Conservation (phyloP, 768 basidiomycete genomes). For the Phylloporus scabripes region DNA sequence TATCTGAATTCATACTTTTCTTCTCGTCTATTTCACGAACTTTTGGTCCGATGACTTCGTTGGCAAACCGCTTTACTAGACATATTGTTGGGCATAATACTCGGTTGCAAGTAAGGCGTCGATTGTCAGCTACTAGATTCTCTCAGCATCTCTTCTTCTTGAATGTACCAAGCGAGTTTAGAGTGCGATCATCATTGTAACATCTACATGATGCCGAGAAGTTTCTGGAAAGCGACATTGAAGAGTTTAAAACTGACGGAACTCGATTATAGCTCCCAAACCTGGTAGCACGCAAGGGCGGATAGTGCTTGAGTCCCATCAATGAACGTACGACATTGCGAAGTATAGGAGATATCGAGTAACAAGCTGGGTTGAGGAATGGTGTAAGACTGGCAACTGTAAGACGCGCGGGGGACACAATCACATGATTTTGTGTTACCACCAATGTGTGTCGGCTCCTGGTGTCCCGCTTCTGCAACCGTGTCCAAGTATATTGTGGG, state of each 20-base stretch:
- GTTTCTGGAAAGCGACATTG: conserved; percentile 6
- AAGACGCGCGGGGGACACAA: conserved; percentile 13
- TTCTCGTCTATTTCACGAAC: conserved; percentile 98
- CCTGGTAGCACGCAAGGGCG: conserved; percentile 10
- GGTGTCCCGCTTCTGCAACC: neutral
- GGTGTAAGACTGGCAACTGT: neutral
- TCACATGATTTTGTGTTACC: conserved; percentile 17
- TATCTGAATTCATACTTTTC: conserved; percentile 83
- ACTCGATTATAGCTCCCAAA: conserved; percentile 3
- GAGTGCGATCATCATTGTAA: conserved; percentile 25
- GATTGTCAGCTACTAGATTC: conserved; percentile 63
- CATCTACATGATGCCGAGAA: conserved; percentile 24
- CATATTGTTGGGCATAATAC: conserved; percentile 7
- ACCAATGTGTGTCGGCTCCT: too few relatives aligned
- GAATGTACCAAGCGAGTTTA: conserved; percentile 71
- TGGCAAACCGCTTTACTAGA: conserved; percentile 80
- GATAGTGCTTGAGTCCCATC: conserved; percentile 5
- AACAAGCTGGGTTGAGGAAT: neutral
- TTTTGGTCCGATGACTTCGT: conserved; percentile 84
- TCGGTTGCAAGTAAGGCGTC: neutral
- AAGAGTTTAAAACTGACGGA: neutral
- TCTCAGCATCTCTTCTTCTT: conserved; percentile 91
- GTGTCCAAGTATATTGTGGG: neutral
- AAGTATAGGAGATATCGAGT: conserved; percentile 18
- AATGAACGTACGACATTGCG: conserved; percentile 17